Evolutionary conservation across 768 basidiomycete genomes (phyloP), one percentile per base, ranked within the genome.

Genomic region (Suillus bovinus): DNA sequence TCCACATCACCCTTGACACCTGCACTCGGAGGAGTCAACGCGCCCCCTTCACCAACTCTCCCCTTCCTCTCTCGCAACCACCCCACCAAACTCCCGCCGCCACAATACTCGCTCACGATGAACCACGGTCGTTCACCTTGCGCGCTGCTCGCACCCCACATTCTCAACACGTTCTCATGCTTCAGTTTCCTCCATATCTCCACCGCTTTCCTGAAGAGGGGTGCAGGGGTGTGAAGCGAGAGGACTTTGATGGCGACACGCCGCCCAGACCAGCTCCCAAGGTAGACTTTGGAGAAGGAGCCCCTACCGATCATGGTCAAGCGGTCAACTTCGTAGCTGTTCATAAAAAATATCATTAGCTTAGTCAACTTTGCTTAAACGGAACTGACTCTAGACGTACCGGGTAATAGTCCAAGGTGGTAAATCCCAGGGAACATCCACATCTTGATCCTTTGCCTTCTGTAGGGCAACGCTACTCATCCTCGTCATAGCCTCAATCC

Each of bases 401-500:
- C 80, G 77, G 4, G 90, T 92, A 67, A 92, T 91, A 4, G 90
- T 90, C 90, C 90, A 93, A 64, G 79, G 82, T 0, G 90, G 90
- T 34, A 91, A 67, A 44, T 76, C 72, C 14, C 63, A 60, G 1
- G 60, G 56, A 14, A 74, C 44, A 29, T 56, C 55, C 77, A 34
- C 49, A 49, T 50, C 61, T 4, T 5, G 17, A 33, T 44, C 61
- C 17, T 29, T 36, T 60, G 38, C 70, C 59, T 60, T 70, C 64
- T 29, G 66, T 52, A 42, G 63, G 64, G 20, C 64, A 20, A 49
- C 61, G 33, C 70, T 72, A 65, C 86, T 87, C 78, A 92, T 74
- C 65, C 89, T 77, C 60, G 85, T 76, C 66, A 92, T 77, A 5
- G 88, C 87, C 59, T 91, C 90, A 59, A 91, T 86, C 6, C 89